Base-by-base conservation (phyloP, 257 asterid genomes). In the Asclepias syriaca region DNA sequence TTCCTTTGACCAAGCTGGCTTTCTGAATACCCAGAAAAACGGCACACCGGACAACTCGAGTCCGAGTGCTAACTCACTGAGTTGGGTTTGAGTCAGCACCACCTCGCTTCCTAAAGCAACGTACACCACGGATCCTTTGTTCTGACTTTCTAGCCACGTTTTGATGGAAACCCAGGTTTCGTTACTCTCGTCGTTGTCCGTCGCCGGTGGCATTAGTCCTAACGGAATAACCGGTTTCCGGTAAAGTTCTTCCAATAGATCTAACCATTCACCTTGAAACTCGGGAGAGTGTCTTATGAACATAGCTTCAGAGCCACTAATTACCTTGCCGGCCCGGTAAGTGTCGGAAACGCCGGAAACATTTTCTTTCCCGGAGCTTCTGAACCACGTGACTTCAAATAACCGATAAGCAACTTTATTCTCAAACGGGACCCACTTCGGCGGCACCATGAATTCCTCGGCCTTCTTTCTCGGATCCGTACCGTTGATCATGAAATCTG, bases 21-120 rank as follows among this genome's bases (percentile, higher is more conserved):
- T 75, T 65, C 88, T 78, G 5, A 82, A 54, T 12, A 46, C 84
- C 87, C 86, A 84, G 65, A 86, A 73, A 76, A 86, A 84, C 2
- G 83, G 73, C 5, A 70, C 81, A 2, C 72, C 75, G 0, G 84
- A 84, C 43, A 78, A 65, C 63, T 86, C 89, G 49, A 86, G 68
- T 2, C 87, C 91, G 5, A n/a, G 74, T 57, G 88, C 88, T 58
- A 86, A 61, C 82, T 86, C 83, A 2, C 45, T 66, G 66, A 82
- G 40, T 13, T 81, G 79, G 8, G 37, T 70, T 24, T 32, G 74
- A 71, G 79, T 80, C 74, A 78, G 74, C 0, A 58, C 73, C 53
- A 81, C 78, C 72, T 82, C 85, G 37, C 84, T 86, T 6, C 85
- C 89, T 5, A 86, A 22, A 0, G 91, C 89, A 27, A 79, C 80